These are phyloP conservation scores for Cystoderma amianthinum DNA, from an alignment of 768 basidiomycete species.

Conservation along the genomic window DNA sequence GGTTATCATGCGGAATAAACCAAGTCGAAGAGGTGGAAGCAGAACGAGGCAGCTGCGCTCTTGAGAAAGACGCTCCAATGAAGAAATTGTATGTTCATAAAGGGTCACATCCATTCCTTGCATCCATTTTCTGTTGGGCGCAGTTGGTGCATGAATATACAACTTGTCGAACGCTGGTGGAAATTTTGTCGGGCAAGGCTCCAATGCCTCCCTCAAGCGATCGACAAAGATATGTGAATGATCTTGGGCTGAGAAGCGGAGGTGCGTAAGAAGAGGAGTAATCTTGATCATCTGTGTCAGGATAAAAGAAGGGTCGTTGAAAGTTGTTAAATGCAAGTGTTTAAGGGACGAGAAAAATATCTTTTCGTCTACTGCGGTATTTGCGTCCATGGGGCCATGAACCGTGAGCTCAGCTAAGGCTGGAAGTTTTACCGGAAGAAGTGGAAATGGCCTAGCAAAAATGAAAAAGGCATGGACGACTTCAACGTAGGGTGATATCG, in stretches of 20 bases:
- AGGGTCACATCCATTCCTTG: constrained; percentile 1
- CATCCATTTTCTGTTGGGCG: constrained; percentile 8
- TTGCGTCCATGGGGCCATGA: constrained; percentile 12
- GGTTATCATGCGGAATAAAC: constrained; percentile 13
- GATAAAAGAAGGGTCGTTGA: constrained; percentile 9
- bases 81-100: constrained; percentile 9
- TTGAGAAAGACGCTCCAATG: constrained; percentile 6
- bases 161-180: constrained; percentile 7
- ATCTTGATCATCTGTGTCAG: constrained; percentile 8
- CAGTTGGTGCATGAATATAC: constrained; percentile 12
- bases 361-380: background rate
- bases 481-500: constrained; percentile 10
- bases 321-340: constrained; percentile 11
- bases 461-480: constrained; percentile 14
- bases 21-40: constrained; percentile 9
- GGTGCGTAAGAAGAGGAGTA: constrained; percentile 10
- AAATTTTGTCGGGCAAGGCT: background rate
- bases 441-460: constrained; percentile 13
- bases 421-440: constrained; percentile 13
- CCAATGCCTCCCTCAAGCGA: constrained; percentile 7
- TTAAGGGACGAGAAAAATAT: constrained; percentile 8
- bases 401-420: constrained; percentile 11
- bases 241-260: constrained; percentile 13
- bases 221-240: constrained; percentile 9
- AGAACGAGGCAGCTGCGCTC: constrained; percentile 6